Evolutionary conservation across 2,329 filamentous ascomycete genomes (phyloP), one percentile per base, ranked within the genome.

Genomic region (Emergomyces pasteurianus): DNA sequence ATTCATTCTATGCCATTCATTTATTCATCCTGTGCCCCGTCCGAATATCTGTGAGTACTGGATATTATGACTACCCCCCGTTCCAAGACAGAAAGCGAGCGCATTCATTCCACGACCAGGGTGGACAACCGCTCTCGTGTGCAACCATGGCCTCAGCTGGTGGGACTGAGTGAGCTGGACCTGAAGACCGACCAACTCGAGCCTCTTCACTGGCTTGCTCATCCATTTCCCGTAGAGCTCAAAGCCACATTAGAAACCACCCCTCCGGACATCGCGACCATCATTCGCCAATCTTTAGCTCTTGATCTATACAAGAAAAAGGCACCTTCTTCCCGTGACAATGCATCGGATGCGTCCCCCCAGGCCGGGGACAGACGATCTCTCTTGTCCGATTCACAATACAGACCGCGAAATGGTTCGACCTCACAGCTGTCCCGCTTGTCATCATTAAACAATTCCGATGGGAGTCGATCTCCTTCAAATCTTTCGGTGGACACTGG

Each of bases 171-270:
- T 6, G 49, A 59, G 21, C 21, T 59, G 34, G 58, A 59, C 38
- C 6, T 42, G 21, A 31, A 31, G 16, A 21, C 38, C 6, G 58
- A 59, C 8, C 47, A 50, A 18, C 47, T 23, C 18, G 18, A 23
- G 16, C 58, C 46, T 31, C 40, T 57, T 26, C 40, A 57, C 55
- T 59, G 58, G 58, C 46, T 52, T 28, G 58, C n/a, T 6, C 47
- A 59, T n/a, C 47, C 34, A 26, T 59, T 49, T 28, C 58, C 58
- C 18, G 36, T 21, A 9, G 58, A 59, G 18, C 58, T 59, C 38
- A 54, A 46, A 59, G 46, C 8, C 26, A 59, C 23, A 12, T 2
- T 14, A 18, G 38, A 52, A n/a, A 21, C 31, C 21, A 40, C 36
- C 23, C 34, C 31, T 28, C 58, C 47, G 7, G 58, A 59, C 8